A percentile compares a stretch with the other conserved stretches of the same genome.
These are phyloP conservation scores for Colletotrichum liaoningense DNA, from an alignment of 2,329 filamentous ascomycete genomes.

Conservation along the genomic window DNA sequence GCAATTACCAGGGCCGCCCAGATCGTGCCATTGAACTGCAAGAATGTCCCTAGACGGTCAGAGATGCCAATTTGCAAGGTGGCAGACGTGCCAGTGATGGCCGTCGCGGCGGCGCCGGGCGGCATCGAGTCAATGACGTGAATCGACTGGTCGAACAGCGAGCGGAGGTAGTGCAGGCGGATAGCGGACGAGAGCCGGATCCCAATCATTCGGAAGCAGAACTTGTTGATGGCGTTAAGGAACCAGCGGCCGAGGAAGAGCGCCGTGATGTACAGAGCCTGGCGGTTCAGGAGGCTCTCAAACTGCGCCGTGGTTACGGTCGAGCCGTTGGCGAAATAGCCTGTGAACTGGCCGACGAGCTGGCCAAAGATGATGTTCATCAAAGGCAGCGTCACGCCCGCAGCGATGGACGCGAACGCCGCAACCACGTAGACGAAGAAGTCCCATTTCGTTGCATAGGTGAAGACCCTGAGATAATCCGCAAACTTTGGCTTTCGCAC, in stretches of 20 bases:
- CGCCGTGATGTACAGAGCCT: conserved; percentile 70
- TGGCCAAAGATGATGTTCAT: conserved; percentile 51
- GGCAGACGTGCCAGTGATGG: conserved; percentile 65
- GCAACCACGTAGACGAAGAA: conserved; percentile 43
- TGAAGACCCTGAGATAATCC: conserved; percentile 41
- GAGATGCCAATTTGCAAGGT: conserved; percentile 66
- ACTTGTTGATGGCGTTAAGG: conserved; percentile 72
- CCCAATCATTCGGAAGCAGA: conserved; percentile 70
- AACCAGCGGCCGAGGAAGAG: conserved; percentile 76
- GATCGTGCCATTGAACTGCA: conserved; percentile 56
- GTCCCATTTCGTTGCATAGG: conserved; percentile 46
- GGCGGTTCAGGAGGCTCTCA: conserved; percentile 27
- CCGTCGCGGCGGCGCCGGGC: conserved; percentile 61
- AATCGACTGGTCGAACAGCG: conserved; percentile 62
- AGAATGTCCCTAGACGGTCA: conserved; percentile 58
- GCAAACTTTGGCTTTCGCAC: conserved; percentile 21
- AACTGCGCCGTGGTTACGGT: conserved; percentile 39
- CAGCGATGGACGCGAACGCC: conserved; percentile 45
- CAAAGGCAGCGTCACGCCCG: conserved; percentile 47
- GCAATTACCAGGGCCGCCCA: conserved; percentile 60
- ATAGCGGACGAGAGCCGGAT: conserved; percentile 71
- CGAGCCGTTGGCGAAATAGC: conserved; percentile 40
- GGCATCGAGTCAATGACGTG: conserved; percentile 62
- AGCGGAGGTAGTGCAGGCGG: conserved; percentile 61
- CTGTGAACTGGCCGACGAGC: conserved; percentile 44